These are phyloP conservation scores for Epichloe sibirici DNA, from an alignment of 2,329 filamentous ascomycete genomes.

Conservation along the genomic window DNA sequence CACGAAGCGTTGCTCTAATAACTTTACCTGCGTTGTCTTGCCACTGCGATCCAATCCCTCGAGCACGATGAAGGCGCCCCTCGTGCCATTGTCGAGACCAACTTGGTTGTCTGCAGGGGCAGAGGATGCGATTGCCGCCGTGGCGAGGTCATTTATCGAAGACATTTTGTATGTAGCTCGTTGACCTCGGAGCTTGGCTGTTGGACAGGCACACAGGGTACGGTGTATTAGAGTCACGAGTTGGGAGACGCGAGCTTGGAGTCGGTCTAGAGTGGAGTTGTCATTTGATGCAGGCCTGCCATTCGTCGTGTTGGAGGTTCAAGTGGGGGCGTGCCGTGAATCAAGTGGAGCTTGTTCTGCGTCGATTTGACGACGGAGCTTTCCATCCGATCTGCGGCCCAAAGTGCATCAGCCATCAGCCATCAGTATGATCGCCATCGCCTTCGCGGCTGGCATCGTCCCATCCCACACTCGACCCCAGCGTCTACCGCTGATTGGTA, in stretches of 20 bases:
- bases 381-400: neutral
- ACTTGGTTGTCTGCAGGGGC: neutral
- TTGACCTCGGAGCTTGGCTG: too few relatives aligned
- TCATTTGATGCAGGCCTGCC: too few relatives aligned
- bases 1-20: slow-evolving; percentile 45
- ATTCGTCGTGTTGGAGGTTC: too few relatives aligned
- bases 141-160: slow-evolving; percentile 38
- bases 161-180: slow-evolving; percentile 19
- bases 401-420: neutral
- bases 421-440: too few relatives aligned
- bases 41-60: slow-evolving; percentile 85
- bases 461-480: neutral
- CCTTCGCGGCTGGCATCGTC: too few relatives aligned
- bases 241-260: too few relatives aligned
- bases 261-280: too few relatives aligned
- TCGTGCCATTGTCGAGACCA: slow-evolving; percentile 2
- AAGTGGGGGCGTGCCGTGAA: too few relatives aligned
- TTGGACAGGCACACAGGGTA: too few relatives aligned
- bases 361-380: neutral
- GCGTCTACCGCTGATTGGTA: neutral
- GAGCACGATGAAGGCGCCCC: slow-evolving; percentile 69
- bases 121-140: slow-evolving; percentile 33
- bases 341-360: too few relatives aligned
- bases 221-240: too few relatives aligned
- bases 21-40: slow-evolving; percentile 80